A percentile compares a stretch with the other conserved stretches of the same genome.
Conservation (phyloP, 2,329 filamentous ascomycete species). For the Nemania abortiva region DNA sequence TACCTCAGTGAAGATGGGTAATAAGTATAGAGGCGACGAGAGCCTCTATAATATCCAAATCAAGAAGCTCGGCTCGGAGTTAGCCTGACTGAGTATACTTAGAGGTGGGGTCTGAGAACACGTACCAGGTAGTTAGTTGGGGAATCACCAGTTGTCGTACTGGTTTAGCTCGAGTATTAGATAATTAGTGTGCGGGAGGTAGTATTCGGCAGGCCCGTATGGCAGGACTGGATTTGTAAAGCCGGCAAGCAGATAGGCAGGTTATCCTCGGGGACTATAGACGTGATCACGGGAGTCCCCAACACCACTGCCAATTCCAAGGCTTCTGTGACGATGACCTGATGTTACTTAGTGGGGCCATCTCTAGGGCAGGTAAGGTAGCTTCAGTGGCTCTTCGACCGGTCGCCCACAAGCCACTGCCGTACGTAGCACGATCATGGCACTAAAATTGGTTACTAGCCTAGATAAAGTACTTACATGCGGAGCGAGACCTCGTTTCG, state of each 20-base stretch:
- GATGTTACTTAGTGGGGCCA: slow-evolving; percentile 26
- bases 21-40: neutral
- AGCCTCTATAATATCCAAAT: neutral
- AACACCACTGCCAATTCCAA: slow-evolving; percentile 31
- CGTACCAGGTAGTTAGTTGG: neutral
- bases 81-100: neutral
- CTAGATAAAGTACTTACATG: too few species aligned
- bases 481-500: neutral
- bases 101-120: neutral
- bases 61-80: neutral
- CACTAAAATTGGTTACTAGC: neutral
- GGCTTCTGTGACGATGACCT: slow-evolving; percentile 17
- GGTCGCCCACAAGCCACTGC: too few species aligned
- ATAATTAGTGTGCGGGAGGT: neutral
- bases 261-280: neutral
- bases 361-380: slow-evolving; percentile 15
- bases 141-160: neutral
- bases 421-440: too few species aligned
- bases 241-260: slow-evolving; percentile 27
- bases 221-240: slow-evolving; percentile 29
- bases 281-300: slow-evolving; percentile 13
- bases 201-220: slow-evolving; percentile 9
- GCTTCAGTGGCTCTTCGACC: neutral
- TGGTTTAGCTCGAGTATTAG: slow-evolving; percentile 16
- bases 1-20: neutral